Percentiles rank a stretch among this genome's conserved stretches.
These are phyloP conservation scores for Vinca minor DNA, from an alignment of 257 asterid species.

Conservation along the genomic window DNA sequence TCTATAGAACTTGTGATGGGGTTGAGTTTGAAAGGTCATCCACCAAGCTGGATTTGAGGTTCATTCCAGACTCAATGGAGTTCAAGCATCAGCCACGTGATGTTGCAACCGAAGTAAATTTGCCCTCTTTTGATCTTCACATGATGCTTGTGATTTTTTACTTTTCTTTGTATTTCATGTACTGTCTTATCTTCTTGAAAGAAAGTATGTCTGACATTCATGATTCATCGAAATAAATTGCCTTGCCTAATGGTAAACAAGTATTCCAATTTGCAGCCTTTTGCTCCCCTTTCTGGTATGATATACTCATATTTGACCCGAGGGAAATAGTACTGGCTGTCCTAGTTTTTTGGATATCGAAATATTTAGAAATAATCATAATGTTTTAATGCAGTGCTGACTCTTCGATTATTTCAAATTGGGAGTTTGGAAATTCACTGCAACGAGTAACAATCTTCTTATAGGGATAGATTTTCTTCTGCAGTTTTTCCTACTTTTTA, in stretches of 20 bases:
- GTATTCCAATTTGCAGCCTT: conserved; percentile 1
- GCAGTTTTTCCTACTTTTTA: not conserved
- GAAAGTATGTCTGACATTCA: not conserved
- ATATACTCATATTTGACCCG: not conserved
- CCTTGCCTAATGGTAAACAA: not conserved
- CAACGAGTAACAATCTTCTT: not conserved
- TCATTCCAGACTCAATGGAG: conserved; percentile 84
- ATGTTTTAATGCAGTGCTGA: not conserved
- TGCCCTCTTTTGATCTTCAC: conserved; percentile 2
- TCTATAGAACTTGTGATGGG: conserved; percentile 80
- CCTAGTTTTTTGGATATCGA: not conserved
- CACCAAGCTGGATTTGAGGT: conserved; percentile 81
- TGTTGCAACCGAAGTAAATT: conserved; percentile 68
- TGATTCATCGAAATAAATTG: not conserved
- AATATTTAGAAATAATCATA: not conserved
- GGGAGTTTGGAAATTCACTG: not conserved
- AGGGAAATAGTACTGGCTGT: not conserved
- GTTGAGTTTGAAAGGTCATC: conserved; percentile 91
- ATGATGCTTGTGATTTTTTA: not conserved
- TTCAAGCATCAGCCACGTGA: conserved; percentile 83
- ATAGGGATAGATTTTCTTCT: not conserved
- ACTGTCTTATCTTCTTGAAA: not conserved
- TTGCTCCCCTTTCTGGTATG: not conserved
- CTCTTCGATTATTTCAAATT: not conserved
- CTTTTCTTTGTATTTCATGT: not conserved